Conservation (phyloP, 2,329 filamentous ascomycete species). For the Aspergillus novofumigatus region DNA sequence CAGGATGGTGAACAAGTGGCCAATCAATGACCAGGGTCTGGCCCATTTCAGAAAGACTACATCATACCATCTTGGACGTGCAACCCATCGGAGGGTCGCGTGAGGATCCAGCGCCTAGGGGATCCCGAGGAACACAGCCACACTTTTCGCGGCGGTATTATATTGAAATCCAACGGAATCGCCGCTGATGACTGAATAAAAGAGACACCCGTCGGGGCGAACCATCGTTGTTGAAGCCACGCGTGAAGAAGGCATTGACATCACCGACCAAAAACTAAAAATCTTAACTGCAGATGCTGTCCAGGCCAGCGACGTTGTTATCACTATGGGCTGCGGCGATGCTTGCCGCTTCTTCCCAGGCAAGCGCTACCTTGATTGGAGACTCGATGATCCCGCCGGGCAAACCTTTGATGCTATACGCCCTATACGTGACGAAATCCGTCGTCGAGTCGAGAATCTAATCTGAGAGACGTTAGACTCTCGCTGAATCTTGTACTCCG, state of each 20-base stretch:
- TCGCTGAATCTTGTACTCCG: conserved; percentile 1
- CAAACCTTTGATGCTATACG: conserved; percentile 20
- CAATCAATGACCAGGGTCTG: conserved; percentile 72
- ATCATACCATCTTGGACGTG: conserved; percentile 58
- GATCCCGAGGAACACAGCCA: conserved; percentile 79
- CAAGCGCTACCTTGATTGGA: conserved; percentile 24
- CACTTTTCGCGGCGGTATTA: conserved; percentile 66
- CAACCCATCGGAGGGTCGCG: conserved; percentile 57
- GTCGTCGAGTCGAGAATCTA: conserved; percentile 15
- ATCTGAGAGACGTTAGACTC: conserved; percentile 10
- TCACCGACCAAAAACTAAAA: conserved; percentile 21
- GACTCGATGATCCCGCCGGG: conserved; percentile 23
- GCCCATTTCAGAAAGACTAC: conserved; percentile 63
- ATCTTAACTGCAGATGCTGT: conserved; percentile 21
- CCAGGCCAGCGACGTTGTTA: conserved; percentile 20
- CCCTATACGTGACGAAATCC: conserved; percentile 20
- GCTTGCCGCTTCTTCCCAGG: conserved; percentile 24
- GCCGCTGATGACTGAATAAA: conserved; percentile 66
- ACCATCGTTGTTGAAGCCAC: conserved; percentile 34
- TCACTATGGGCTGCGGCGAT: conserved; percentile 28
- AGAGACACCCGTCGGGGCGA: conserved; percentile 63
- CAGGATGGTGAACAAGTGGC: conserved; percentile 79
- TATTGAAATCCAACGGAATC: conserved; percentile 52
- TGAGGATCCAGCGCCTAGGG: conserved; percentile 70
- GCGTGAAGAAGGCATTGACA: conserved; percentile 24